Conservation (phyloP, 345 rosid species). For the Eucalyptus sp. region DNA sequence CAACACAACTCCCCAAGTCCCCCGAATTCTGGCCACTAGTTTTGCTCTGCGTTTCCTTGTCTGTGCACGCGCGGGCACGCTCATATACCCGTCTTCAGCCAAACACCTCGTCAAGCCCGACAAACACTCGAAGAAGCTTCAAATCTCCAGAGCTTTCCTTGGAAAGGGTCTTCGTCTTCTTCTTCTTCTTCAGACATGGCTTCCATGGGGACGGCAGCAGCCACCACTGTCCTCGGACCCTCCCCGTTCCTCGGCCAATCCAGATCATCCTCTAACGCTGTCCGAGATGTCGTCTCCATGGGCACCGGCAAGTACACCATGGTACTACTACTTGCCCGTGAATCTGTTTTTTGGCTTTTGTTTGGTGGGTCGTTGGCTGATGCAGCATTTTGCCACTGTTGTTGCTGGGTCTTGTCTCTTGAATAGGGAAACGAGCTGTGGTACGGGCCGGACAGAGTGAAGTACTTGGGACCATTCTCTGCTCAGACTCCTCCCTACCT, state of each 20-base stretch:
- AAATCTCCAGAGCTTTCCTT: neutral
- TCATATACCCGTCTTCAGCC: neutral
- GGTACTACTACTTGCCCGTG: slow-evolving; percentile 10
- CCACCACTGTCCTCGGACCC: slow-evolving; percentile 55
- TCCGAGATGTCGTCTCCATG: slow-evolving; percentile 57
- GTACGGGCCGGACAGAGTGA: slow-evolving; percentile 96
- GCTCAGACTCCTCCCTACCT: slow-evolving; percentile 91
- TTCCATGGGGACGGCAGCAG: slow-evolving; percentile 27
- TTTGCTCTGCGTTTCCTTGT: neutral
- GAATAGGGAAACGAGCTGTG: slow-evolving; percentile 66
- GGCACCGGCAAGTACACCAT: slow-evolving; percentile 63
- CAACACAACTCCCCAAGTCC: neutral
- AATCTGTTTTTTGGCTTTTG: neutral
- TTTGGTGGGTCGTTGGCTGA: neutral
- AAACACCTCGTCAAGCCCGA: neutral
- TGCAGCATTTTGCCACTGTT: neutral
- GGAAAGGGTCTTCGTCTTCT: neutral
- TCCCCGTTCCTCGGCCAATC: slow-evolving; percentile 67
- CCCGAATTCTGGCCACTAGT: neutral
- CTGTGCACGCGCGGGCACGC: neutral
- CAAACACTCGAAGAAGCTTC: neutral
- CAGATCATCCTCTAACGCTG: slow-evolving; percentile 44
- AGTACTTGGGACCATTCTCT: slow-evolving; percentile 95
- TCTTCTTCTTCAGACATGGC: neutral
- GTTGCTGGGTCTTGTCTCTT: neutral